Base-by-base conservation (phyloP, 352 stramenopile genomes). In the Phytopythium ostracodes region DNA sequence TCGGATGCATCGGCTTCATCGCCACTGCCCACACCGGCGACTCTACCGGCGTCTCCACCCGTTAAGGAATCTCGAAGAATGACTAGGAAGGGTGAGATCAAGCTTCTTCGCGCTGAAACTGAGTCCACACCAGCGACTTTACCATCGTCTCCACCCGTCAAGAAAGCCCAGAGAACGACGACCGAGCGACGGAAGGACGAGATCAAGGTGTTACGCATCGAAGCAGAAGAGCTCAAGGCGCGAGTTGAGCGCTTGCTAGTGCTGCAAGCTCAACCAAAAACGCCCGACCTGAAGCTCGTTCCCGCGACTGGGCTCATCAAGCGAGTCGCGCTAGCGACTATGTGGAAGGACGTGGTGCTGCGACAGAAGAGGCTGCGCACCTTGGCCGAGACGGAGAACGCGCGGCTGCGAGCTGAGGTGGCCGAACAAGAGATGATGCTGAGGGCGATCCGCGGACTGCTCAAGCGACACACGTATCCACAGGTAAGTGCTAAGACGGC, bases 261-360 rank as follows among this genome's bases (percentile, higher is more conserved):
- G 27, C 24, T 22, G 49, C n/a, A 8, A 10, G 25, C n/a, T 7
- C 24, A 14, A 10, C 1, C 2, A 22, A n/a, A 0, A 35, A 5
- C 49, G 12, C n/a, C 49, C 2, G 18, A 3, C 2, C 27, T 11
- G 44, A 51, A 7, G 44, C 4, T 29, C 44, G 3, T 29, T 2
- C 14, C 57, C 62, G 31, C 60, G 44, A 15, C 36, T 18, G 44
- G 40, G 0, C 44, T 43, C 33, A 18, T 18, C 12, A 52, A 62
- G 54, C 50, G 59, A 24, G 54, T 56, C 46, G 65, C 47, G 25
- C 36, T 62, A 6, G 59, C 54, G 22, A 56, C 64, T 8, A 38
- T 70, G 22, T 70, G 64, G 64, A 62, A 70, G 55, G 59, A 56
- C 42, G 51, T 70, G 38, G 54, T 55, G 33, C 46, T 27, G 40